These are phyloP conservation scores for Brassica hybrid DNA, from an alignment of 441 rosid species.

Conservation along the genomic window DNA sequence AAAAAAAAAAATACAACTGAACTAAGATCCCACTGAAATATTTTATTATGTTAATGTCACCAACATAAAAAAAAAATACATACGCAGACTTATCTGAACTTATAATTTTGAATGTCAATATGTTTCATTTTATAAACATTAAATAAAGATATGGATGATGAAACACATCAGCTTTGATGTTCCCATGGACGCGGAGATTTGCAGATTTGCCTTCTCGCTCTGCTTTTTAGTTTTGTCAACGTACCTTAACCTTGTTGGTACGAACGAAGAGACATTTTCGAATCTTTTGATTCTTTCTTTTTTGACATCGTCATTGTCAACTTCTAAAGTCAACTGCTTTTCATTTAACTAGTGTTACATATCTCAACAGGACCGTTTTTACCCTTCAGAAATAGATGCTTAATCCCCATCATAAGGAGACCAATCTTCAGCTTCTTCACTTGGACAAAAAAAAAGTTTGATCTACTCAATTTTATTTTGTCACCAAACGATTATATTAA, in stretches of 20 bases:
- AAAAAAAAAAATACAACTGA: too few species aligned
- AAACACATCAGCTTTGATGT: constrained; percentile 31
- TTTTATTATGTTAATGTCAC: too few species aligned
- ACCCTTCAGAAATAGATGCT: too few species aligned
- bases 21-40: not conserved
- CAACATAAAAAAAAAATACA: not conserved
- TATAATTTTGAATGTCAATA: not conserved
- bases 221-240: constrained; percentile 40
- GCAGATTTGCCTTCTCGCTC: constrained; percentile 42
- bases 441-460: too few species aligned
- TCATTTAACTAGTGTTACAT: not conserved
- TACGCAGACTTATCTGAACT: not conserved
- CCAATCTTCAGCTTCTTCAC: too few species aligned
- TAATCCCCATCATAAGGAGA: too few species aligned
- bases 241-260: constrained; percentile 28
- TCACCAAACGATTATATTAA: too few species aligned
- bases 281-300: constrained; percentile 9
- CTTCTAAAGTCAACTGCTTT: constrained; percentile 24
- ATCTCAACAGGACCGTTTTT: too few species aligned
- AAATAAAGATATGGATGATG: constrained; percentile 30
- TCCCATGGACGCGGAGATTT: constrained; percentile 42
- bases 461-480: too few species aligned
- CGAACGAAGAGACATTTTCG: constrained; percentile 35
- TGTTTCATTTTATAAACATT: not conserved
- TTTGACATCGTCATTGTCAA: constrained; percentile 29